These are phyloP conservation scores for Stenogyne calaminthoides DNA, from an alignment of 305 asterid species.

Conservation along the genomic window DNA sequence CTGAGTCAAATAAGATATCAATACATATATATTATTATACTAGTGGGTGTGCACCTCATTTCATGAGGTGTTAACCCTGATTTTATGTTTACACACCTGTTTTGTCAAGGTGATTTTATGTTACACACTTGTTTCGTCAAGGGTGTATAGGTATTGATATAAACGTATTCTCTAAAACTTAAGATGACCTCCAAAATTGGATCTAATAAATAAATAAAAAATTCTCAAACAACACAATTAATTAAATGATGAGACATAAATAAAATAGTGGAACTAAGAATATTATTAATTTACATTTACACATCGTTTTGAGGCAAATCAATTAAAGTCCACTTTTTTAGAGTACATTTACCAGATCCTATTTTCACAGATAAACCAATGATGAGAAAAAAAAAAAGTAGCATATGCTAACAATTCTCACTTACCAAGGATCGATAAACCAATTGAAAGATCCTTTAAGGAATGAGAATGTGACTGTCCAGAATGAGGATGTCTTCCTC, in stretches of 20 bases:
- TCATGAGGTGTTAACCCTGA: too few species aligned
- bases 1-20: too few species aligned
- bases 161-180: background rate
- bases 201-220: background rate
- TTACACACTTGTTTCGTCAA: background rate
- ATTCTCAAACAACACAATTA: background rate
- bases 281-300: background rate
- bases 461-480: slow-evolving; percentile 86
- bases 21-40: too few species aligned
- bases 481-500: too few species aligned
- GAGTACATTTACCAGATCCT: background rate
- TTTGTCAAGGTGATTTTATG: too few species aligned
- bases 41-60: too few species aligned
- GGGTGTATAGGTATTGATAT: background rate
- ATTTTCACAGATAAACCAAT: background rate
- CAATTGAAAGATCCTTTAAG: slow-evolving; percentile 81
- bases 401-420: slow-evolving; percentile 12
- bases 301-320: background rate
- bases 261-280: background rate
- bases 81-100: too few species aligned
- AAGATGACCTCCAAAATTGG: background rate
- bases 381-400: background rate
- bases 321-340: background rate
- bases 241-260: background rate
- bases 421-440: slow-evolving; percentile 78